Base-by-base conservation (phyloP, 2,329 filamentous ascomycete genomes). In the Beauveria australis region DNA sequence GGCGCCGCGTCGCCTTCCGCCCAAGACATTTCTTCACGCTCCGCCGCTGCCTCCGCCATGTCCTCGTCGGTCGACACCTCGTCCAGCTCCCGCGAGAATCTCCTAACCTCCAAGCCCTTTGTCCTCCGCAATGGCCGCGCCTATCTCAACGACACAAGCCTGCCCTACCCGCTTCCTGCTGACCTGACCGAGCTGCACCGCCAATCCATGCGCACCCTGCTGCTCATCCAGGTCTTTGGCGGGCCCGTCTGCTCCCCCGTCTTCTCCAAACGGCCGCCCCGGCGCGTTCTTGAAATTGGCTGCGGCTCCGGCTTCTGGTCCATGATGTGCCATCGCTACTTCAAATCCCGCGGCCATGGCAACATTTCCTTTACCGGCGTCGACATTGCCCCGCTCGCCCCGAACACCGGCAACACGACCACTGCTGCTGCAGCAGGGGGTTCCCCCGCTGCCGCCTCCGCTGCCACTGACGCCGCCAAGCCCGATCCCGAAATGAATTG, bases 301-400 rank as follows among this genome's bases (percentile, higher is more conserved):
- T 97, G 93, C 72, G 92, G 92, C 19, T 89, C 89, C 22, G 93
- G 86, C 26, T 89, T 95, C 70, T 97, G 92, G 92, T 92, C 89
- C 67, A 88, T 89, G 74, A 86, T 91, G 78, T 95, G 91, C 72
- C 89, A 96, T 72, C 85, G 90, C 41, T 89, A 90, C 73, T 91
- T 92, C 70, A 80, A 82, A 61, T 81, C 84, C 53, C 79, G 83
- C 60, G 91, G 91, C 16, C 81, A 89, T 69, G 75, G 80, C 5
- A 81, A 86, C 63, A 86, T 95, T 24, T 83, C 85, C 5, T 96
- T 95, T 70, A 90, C 88, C 0, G 92, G 92, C 1, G 74, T 96
- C 46, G 92, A 96, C 70, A 85, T 96, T 60, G 88, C 89, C 9
- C 87, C 89, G 5, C 72, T 93, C 26, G 86, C 88, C 4, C 73